Evolutionary conservation across 495 filamentous ascomycete species (phyloP), one percentile per base, ranked within the genome.

Genomic region (Neurospora cerealis): DNA sequence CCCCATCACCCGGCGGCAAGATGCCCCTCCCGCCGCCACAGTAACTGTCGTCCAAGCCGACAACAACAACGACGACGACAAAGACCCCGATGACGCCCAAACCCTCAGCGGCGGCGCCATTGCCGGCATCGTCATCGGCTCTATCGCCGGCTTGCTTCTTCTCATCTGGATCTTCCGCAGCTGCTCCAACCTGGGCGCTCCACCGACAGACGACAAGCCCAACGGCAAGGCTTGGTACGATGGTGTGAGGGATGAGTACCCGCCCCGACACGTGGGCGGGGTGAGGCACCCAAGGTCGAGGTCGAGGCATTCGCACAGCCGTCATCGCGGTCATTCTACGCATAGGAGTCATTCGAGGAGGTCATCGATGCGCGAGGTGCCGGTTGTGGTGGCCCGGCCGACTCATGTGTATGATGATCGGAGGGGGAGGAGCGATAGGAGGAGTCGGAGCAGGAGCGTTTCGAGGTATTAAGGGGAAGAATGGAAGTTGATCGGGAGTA

Each of bases 101-200:
- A 86, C 80, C 19, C 81, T 90, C 19, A 81, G 81, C 24, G 83
- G 87, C 21, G 88, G 88, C 32, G 87, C 81, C 2, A 89, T 90
- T 54, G 88, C 88, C 1, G 88, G 88, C 48, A 89, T 89, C 73
- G 88, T 90, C 70, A 84, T 90, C 76, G 88, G 88, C 41, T 84
- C 85, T 28, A 86, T 90, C 70, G 86, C 79, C 69, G 88, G 88
- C 8, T 81, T 89, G 1, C 80, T 90, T 0, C 77, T 89, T 0
- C 71, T 90, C 5, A 75, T 87, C 34, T 89, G 88, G 88, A 81
- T 89, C 76, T 76, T 85, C 77, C 78, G 80, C 6, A 83, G 80
- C 0, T 85, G 83, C 74, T 74, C 73, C 69, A 84, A 83, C 75
- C 74, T 80, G 39, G 81, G 83, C 42, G 79, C 79, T 11, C 82